Conservation (phyloP, 1,139 yeast species). For the Lodderomyces metapsilosis region DNA sequence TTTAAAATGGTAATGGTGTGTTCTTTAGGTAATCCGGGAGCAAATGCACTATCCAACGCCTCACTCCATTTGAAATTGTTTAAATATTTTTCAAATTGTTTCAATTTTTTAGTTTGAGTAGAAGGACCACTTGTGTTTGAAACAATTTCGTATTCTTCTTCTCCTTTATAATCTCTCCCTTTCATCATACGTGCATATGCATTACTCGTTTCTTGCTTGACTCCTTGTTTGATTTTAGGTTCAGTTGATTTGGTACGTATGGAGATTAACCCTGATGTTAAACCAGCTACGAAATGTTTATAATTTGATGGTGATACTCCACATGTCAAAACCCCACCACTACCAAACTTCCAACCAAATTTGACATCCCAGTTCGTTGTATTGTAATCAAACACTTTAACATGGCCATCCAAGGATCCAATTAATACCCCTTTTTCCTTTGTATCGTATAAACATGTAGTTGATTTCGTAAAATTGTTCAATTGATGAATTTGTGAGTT, state of each 20-base stretch:
- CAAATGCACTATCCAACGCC: constrained; percentile 84
- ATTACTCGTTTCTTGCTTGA: constrained; percentile 43
- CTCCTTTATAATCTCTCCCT: constrained; percentile 90
- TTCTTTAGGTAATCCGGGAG: constrained; percentile 75
- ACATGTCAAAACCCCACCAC: constrained; percentile 81
- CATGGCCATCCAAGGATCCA: constrained; percentile 96
- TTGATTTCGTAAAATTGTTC: constrained; percentile 87
- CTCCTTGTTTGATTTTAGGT: constrained; percentile 54
- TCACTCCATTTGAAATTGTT: constrained; percentile 91
- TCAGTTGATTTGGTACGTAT: constrained; percentile 82
- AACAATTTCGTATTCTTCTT: constrained; percentile 58
- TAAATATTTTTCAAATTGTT: constrained; percentile 78
- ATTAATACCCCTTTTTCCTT: constrained; percentile 78
- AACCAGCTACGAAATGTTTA: constrained; percentile 92
- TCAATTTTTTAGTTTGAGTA: constrained; percentile 57
- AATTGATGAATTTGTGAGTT: constrained; percentile 64
- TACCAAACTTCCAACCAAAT: constrained; percentile 95
- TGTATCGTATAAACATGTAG: constrained; percentile 74
- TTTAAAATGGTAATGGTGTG: constrained; percentile 75
- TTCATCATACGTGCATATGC: constrained; percentile 79
- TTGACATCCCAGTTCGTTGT: constrained; percentile 81
- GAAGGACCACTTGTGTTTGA: constrained; percentile 50
- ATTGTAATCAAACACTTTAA: constrained; percentile 83
- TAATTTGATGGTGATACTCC: constrained; percentile 78
- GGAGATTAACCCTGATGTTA: constrained; percentile 83